phyloP scores from a whole-genome alignment of 176 grass and related monocot species.

The Melocanna baccifera region DNA sequence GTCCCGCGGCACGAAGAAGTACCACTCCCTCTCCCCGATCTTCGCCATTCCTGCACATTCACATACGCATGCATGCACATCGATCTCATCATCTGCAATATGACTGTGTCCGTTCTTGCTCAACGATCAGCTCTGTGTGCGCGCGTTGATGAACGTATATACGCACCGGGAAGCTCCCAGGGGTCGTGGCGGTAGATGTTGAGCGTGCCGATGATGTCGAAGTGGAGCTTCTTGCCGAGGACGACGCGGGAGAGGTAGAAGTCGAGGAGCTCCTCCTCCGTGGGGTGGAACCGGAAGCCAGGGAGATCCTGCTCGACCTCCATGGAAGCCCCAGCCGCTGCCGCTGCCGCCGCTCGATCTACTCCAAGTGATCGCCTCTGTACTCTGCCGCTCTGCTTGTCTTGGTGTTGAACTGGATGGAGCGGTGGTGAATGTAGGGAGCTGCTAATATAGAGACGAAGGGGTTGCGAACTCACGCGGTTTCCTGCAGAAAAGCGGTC shows the following conservation, averaged over 20 bases:
- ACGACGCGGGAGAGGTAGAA: slow-evolving; percentile 67
- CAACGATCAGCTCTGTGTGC: neutral
- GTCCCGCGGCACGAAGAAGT: slow-evolving; percentile 87
- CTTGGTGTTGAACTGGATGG: neutral
- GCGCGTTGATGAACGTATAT: neutral
- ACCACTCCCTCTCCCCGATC: slow-evolving; percentile 95
- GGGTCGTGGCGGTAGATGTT: slow-evolving; percentile 87
- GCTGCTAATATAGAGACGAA: slow-evolving; percentile 2
- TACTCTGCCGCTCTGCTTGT: neutral
- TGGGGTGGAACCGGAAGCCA: slow-evolving; percentile 87
- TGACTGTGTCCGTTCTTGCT: neutral
- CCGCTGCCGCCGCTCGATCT: neutral
- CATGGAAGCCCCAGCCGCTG: slow-evolving; percentile 18
- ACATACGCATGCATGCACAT: too few species aligned
- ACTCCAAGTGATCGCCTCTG: neutral
- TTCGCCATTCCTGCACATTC: slow-evolving; percentile 51
- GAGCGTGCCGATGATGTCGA: slow-evolving; percentile 78
- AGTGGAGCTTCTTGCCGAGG: slow-evolving; percentile 61
- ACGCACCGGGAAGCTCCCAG: slow-evolving; percentile 78
- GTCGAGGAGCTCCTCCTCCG: slow-evolving; percentile 82
- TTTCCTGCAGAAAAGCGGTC: slow-evolving; percentile 22
- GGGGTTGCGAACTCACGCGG: slow-evolving; percentile 23
- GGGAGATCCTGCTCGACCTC: slow-evolving; percentile 60
- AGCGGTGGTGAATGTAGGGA: neutral
- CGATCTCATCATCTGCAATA: neutral